A percentile compares a stretch with the other conserved stretches of the same genome.
Evolutionary conservation across 2,329 filamentous ascomycete genomes (phyloP).

Genomic region (Dactylella cylindrospora): DNA sequence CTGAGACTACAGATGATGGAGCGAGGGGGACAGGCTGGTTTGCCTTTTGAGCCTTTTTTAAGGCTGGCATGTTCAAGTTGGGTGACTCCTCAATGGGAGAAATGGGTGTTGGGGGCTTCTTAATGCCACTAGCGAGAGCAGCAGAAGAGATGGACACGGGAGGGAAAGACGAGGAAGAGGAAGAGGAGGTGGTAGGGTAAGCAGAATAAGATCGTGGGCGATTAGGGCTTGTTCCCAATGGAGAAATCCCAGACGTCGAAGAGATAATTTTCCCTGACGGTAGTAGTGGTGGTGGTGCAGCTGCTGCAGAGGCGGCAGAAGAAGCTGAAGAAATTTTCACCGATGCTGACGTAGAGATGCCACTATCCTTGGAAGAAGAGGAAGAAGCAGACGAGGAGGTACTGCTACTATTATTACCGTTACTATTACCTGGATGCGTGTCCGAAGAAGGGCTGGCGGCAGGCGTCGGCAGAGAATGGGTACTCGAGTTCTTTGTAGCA

Average conservation of each 20-base stretch:
- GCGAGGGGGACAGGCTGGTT: slow-evolving; percentile 36
- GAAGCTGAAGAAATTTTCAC: slow-evolving; percentile 40
- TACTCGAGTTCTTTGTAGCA: slow-evolving; percentile 12
- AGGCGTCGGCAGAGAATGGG: slow-evolving; percentile 40
- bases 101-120: slow-evolving; percentile 38
- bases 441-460: slow-evolving; percentile 34
- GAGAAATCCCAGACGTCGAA: no score
- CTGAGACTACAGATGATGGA: slow-evolving; percentile 40
- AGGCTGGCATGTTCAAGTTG: slow-evolving; percentile 31
- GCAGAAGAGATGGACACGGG: not conserved
- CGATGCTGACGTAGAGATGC: slow-evolving; percentile 38
- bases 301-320: slow-evolving; percentile 10
- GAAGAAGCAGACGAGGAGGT: not conserved
- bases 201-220: slow-evolving; percentile 39
- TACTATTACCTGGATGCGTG: slow-evolving; percentile 3
- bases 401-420: no score
- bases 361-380: slow-evolving; percentile 12
- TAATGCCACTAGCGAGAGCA: slow-evolving; percentile 1
- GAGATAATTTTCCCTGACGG: no score
- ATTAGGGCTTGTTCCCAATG: slow-evolving; percentile 22
- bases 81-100: slow-evolving; percentile 33
- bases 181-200: slow-evolving; percentile 9
- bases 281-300: no score
- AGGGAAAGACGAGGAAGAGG: not conserved
- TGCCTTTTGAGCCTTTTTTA: slow-evolving; percentile 41